Base-by-base conservation (phyloP, 2,329 filamentous ascomycete species). In the Clarireedia monteithiana region DNA sequence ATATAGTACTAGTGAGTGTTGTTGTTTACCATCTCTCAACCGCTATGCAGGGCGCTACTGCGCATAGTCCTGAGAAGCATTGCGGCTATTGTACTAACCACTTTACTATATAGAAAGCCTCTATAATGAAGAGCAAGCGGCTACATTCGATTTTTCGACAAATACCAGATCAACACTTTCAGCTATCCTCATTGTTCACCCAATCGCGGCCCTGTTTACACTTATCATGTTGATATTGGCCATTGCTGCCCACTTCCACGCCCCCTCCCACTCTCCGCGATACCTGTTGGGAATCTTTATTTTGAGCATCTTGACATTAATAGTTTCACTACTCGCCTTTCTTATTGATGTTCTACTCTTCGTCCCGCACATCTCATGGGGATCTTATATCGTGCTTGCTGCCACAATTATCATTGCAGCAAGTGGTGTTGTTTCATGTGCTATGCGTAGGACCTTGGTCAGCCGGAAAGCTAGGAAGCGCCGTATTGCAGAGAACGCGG, bases 291-390 rank as follows among this genome's bases (percentile, higher is more conserved):
- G 83, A 27, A 77, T 97, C 36, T 85, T 96, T 62, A 91, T 97
- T 61, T 80, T 97, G 63, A 86, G 88, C 56, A 84, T 97, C 60
- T 80, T 95, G 50, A 91, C 91, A 7, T 84, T 97, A 48, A 75
- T 97, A 30, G 80, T 94, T 62, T 86, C 89, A 48, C 78, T 96
- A 1, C 78, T 96, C 56, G 88, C 91, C 24, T 97, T 97, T 73
- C 76, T 99, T 26, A 85, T 97, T 66, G 94, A 99, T 71, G 89
- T 97, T 26, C 77, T 99, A 36, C 78, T 99, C 23, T 99, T 99
- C 69, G 88, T 96, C 15, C 94, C 94, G 48, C 91, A 97, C 71
- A 75, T 96, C 74, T 83, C 85, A 68, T 97, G 91, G 90, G 94
- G 91, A 61, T 91, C 91, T 58, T 99, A 92, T 78, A 83, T 97